Conservation (phyloP, 139 green algal genomes). For the Pseudopediastrum boryanum region DNA sequence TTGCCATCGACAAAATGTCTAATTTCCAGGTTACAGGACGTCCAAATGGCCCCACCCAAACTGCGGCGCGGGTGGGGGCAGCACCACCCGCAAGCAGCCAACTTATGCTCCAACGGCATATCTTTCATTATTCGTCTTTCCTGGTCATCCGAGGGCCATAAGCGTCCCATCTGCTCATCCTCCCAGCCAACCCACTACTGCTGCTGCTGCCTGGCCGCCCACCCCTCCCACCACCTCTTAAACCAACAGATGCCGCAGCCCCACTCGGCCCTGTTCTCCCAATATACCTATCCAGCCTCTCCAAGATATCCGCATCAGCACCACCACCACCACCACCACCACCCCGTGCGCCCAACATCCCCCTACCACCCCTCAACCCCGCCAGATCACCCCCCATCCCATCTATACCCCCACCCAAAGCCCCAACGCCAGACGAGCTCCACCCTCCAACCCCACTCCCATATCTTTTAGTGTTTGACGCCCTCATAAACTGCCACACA, state of each 20-base stretch:
- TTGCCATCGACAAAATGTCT: too few relatives aligned
- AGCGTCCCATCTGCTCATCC: too few relatives aligned
- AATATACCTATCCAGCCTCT: background rate
- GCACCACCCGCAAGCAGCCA: too few relatives aligned
- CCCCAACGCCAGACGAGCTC: background rate
- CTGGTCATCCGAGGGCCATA: too few relatives aligned
- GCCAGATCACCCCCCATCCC: background rate
- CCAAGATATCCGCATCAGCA: background rate
- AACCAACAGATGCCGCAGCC: background rate
- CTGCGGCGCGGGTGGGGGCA: too few relatives aligned
- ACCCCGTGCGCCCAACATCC: background rate
- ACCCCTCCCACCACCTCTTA: background rate
- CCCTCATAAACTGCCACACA: conserved; percentile 26
- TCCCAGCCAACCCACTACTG: background rate
- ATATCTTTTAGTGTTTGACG: conserved; percentile 9
- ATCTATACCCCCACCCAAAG: background rate
- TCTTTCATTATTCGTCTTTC: too few relatives aligned
- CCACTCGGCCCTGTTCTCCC: background rate
- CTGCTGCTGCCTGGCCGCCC: background rate
- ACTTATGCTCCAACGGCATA: too few relatives aligned
- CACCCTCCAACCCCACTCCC: background rate
- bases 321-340: background rate
- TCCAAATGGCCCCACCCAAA: too few relatives aligned
- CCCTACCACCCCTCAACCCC: conserved; percentile 1
- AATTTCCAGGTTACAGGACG: too few relatives aligned